Evolutionary conservation across 2,329 filamentous ascomycete species (phyloP), one percentile per base, ranked within the genome.

Genomic region (Erysiphe neolycopersici): DNA sequence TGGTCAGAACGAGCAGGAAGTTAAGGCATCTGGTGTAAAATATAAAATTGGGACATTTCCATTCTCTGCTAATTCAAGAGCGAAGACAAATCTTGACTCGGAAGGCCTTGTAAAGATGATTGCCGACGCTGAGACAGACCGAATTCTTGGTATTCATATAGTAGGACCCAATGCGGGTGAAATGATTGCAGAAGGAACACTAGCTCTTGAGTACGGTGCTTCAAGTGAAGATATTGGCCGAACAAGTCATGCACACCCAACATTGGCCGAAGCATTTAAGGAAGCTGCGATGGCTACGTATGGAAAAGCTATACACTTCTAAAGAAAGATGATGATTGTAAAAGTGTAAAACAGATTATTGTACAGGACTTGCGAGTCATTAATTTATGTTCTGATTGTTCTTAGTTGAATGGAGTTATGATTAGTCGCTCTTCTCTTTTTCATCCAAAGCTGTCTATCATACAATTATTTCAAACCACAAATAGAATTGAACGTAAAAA

Each of bases 271-370:
- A 68, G 89, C 89, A 38, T 95, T 98, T 73, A 98, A 98, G 71
- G 89, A 98, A 73, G 89, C 89, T 56, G 89, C 89, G 53, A 95
- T 98, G 89, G 81, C 83, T 49, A 94, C 87, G 42, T 84, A 92
- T 66, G 73, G 76, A 56, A 89, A 93, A 69, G 78, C 89, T 52
- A 93, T 98, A 61, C 89, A 98, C 68, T 92, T 79, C 64, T 98
- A 80, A 63, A 26, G 22, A 26, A 26, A 26, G 22, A 26, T 26
- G 22, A 26, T 26, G 4, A 26, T 26, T 26, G 22, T 26, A 26
- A 26, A 26, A 26, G 22, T 26, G 22, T 26, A 26, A 26, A 6
- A 26, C 8, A 26, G 22, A 26, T 26, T 26, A 26, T 26, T 26
- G 8, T 26, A 9, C 1, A 26, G 22, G 8, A 26, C 22, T 26